A percentile compares a stretch with the other conserved stretches of the same genome.
Conservation (phyloP, 2,329 filamentous ascomycete species). For the Pseudogymnoascus verrucosus region DNA sequence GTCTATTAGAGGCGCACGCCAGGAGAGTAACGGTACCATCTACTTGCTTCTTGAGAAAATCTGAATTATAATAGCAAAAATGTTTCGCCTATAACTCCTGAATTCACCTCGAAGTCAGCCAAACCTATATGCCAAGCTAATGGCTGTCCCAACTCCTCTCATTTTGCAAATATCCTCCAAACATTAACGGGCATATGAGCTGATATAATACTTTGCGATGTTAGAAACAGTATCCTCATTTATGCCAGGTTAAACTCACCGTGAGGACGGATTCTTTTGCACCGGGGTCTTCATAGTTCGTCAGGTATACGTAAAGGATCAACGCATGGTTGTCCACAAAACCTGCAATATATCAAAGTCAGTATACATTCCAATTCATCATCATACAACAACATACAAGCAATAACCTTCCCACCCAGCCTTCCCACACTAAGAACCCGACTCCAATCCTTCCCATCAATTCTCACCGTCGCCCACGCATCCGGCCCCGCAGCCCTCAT, state of each 20-base stretch:
- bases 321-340: constrained; percentile 74
- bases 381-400: constrained; percentile 48
- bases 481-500: constrained; percentile 72
- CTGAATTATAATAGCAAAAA: neutral
- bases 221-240: neutral
- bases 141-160: neutral
- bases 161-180: neutral
- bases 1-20: neutral
- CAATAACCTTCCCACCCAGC: constrained; percentile 84
- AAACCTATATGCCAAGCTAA: neutral
- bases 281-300: constrained; percentile 37
- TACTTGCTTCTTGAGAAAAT: neutral
- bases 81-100: neutral
- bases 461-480: constrained; percentile 79
- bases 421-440: constrained; percentile 87
- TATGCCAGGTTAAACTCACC: neutral
- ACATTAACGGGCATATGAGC: neutral
- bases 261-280: constrained; percentile 2
- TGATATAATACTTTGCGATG: neutral
- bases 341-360: constrained; percentile 29
- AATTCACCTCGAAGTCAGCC: neutral
- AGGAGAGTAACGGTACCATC: neutral
- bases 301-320: constrained; percentile 75
- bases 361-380: constrained; percentile 15
- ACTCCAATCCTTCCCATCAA: constrained; percentile 93